phyloP scores from a whole-genome alignment of 768 basidiomycete species.

The Mycena maculata region DNA sequence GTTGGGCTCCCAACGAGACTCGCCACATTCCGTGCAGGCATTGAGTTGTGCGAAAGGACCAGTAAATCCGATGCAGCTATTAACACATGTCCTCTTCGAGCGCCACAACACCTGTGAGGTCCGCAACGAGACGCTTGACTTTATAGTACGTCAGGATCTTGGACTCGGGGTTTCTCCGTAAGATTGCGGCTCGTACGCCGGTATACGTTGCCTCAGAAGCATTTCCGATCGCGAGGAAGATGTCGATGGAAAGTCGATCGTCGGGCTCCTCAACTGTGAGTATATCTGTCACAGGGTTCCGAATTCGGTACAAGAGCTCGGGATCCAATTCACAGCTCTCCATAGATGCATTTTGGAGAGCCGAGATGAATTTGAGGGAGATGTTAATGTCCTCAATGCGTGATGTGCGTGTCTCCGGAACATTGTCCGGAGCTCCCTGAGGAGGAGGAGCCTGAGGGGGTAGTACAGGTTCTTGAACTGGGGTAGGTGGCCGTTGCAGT shows the following conservation, averaged over 20 bases:
- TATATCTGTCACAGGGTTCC: background rate
- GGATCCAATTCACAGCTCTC: background rate
- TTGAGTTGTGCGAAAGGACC: too few species aligned
- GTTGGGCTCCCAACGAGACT: too few species aligned
- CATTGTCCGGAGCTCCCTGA: background rate
- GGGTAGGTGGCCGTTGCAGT: too few species aligned
- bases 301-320: background rate
- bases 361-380: constrained; percentile 35
- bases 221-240: constrained; percentile 42
- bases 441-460: background rate
- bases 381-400: constrained; percentile 34
- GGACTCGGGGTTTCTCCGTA: constrained; percentile 37
- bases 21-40: too few species aligned
- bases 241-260: constrained; percentile 41
- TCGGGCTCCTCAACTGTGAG: too few species aligned
- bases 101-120: constrained; percentile 48
- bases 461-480: background rate
- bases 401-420: background rate
- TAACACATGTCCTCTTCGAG: constrained; percentile 43
- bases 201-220: constrained; percentile 47
- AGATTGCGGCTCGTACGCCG: constrained; percentile 33
- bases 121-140: constrained; percentile 40
- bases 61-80: constrained; percentile 50
- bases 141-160: constrained; percentile 44
- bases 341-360: background rate